Evolutionary conservation across 2,329 filamentous ascomycete species (phyloP), one percentile per base, ranked within the genome.

Genomic region (Apiospora arundinis): DNA sequence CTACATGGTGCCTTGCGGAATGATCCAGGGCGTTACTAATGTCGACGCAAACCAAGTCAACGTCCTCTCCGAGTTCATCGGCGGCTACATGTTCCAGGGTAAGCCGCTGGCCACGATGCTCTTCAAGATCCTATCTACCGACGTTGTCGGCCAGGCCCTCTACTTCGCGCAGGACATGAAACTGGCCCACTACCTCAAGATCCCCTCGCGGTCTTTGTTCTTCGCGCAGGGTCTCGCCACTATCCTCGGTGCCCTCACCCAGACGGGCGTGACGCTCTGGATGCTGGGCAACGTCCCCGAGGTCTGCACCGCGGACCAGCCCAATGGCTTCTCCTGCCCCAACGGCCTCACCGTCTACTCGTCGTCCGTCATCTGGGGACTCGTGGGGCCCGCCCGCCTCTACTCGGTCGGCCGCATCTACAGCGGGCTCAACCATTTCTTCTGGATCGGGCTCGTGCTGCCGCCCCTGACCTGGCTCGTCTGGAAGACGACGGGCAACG

Each of bases 1-100:
- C 32, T 86, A 85, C 72, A 83, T 86, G 74, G 76, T 86, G 9
- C 85, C 85, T 0, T 82, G 85, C 16, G 84, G 85, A 0, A 84
- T 85, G 74, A 83, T 86, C 73, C 82, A 86, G 69, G 85, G 82
- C 1, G 73, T 85, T n/a, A 84, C 85, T 21, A 86, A 86, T 69
- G 83, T 86, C 68, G 79, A 83, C 70, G 84, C 83, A 44, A 87
- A 87, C 69, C 56, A 63, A 9, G 75, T 87, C 14, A 69, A 69
- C 37, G 67, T 80, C 28, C 79, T 80, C 23, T 78, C 78, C 0
- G 79, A 80, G 65, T 70, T 80, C n/a, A 79, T 80, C 25, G 78
- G 77, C 0, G 79, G 79, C 1, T 80, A 80, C 48, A 77, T 77
- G 0, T 80, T 77, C 76, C 79, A 78, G 0, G 79, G 79, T 5